Percentiles rank a stretch among this genome's conserved stretches.
Conservation (phyloP, 805 yeast genomes). For the Candida chilensis region DNA sequence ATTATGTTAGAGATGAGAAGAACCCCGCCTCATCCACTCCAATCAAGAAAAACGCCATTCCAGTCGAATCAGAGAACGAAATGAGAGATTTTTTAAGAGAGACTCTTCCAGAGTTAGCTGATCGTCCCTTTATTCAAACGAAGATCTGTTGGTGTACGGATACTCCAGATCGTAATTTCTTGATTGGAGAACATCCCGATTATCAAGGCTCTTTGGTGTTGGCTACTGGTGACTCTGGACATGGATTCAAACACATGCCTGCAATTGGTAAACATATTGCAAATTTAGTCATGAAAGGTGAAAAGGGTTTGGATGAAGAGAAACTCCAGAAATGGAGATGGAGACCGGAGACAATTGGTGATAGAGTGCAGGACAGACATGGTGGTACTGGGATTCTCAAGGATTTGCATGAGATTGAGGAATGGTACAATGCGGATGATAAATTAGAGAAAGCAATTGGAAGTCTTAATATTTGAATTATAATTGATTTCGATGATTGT, state of each 20-base stretch:
- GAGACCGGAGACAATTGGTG: conserved; percentile 24
- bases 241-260: conserved; percentile 26
- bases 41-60: conserved; percentile 14
- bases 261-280: conserved; percentile 24
- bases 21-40: conserved; percentile 15
- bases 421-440: too few species aligned
- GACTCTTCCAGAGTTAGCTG: conserved; percentile 17
- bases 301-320: conserved; percentile 11
- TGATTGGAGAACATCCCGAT: conserved; percentile 17
- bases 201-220: conserved; percentile 11
- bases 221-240: conserved; percentile 27
- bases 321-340: conserved; percentile 18
- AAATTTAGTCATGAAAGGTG: conserved; percentile 35
- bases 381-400: conserved; percentile 17
- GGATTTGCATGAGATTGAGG: conserved; percentile 12
- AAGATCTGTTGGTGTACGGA: conserved; percentile 28
- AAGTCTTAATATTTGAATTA: too few species aligned
- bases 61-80: conserved; percentile 17
- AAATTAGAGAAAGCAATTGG: too few species aligned
- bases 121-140: conserved; percentile 14
- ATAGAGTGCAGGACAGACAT: conserved; percentile 12
- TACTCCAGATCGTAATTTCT: conserved; percentile 19
- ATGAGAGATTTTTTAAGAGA: conserved; percentile 20
- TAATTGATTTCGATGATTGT: too few species aligned
- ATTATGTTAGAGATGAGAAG: conserved; percentile 5